Evolutionary conservation across 2,329 filamentous ascomycete genomes (phyloP).

Genomic region (Chrysoporthe austroafricana): DNA sequence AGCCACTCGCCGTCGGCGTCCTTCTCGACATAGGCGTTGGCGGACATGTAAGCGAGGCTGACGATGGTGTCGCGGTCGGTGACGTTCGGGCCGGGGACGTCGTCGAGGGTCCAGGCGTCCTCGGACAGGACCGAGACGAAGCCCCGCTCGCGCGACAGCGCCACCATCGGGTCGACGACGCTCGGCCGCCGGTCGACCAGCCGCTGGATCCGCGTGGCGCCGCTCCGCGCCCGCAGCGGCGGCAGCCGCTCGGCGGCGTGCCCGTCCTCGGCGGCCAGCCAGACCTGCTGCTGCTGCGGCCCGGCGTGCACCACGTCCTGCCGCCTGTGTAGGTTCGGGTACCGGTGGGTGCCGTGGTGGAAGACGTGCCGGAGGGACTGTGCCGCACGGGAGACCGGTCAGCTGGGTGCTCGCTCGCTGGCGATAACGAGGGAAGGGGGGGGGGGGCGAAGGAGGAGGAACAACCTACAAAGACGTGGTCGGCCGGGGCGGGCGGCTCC

Average conservation of each 20-base stretch:
- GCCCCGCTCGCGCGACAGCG: conserved; percentile 70
- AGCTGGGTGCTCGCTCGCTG: background rate
- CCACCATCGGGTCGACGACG: conserved; percentile 78
- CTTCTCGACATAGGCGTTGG: conserved; percentile 82
- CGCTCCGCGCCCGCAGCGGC: conserved; percentile 65
- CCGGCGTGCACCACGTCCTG: conserved; percentile 65
- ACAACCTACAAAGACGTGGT: conserved; percentile 58
- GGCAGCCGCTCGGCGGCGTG: conserved; percentile 54
- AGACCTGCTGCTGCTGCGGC: conserved; percentile 57
- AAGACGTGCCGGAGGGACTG: conserved; percentile 83
- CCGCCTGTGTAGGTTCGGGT: conserved; percentile 77
- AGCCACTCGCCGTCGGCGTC: conserved; percentile 79
- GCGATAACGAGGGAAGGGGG: conserved; percentile 8
- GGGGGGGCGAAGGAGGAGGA: background rate
- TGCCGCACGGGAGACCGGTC: conserved; percentile 10
- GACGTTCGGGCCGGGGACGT: conserved; percentile 77
- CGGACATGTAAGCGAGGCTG: conserved; percentile 83
- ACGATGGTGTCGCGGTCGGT: conserved; percentile 85
- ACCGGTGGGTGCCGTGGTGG: conserved; percentile 82
- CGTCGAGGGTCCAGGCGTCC: conserved; percentile 82
- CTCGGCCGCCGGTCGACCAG: conserved; percentile 77
- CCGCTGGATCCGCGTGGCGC: conserved; percentile 73
- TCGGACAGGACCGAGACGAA: conserved; percentile 69
- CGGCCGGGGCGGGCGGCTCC: conserved; percentile 51
- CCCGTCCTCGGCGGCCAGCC: conserved; percentile 64